A percentile compares a stretch with the other conserved stretches of the same genome.
These are phyloP conservation scores for Gigaspora rosea DNA, from an alignment of 192 early-diverging fungal species.

Conservation along the genomic window DNA sequence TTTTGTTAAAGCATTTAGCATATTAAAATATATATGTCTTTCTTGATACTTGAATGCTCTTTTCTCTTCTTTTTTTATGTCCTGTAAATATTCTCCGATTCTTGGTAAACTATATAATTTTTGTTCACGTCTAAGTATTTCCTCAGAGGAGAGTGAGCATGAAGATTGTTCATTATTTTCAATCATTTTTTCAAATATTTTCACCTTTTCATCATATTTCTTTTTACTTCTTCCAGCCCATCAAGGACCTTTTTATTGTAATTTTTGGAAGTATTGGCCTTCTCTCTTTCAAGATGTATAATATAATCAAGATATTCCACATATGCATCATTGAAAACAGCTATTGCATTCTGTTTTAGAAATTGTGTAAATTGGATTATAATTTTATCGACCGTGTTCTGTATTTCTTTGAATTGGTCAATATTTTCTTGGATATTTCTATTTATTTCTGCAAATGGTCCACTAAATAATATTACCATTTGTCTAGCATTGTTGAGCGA, in stretches of 20 bases:
- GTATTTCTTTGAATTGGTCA: slow-evolving; percentile 27
- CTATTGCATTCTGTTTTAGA: no score
- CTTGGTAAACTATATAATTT: slow-evolving; percentile 30
- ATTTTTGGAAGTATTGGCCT: slow-evolving; percentile 22
- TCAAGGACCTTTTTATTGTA: slow-evolving; percentile 25
- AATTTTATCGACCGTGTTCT: no score
- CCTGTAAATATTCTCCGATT: slow-evolving; percentile 32
- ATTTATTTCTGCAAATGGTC: slow-evolving; percentile 36
- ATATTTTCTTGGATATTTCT: slow-evolving; percentile 34
- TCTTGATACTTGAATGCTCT: no score
- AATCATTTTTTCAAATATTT: slow-evolving; percentile 35
- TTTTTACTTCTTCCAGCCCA: slow-evolving; percentile 21
- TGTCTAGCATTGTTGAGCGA: slow-evolving; percentile 35
- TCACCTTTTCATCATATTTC: slow-evolving; percentile 12
- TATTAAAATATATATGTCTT: no score
- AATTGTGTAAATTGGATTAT: no score
- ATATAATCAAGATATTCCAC: no score
- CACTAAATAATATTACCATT: slow-evolving; percentile 29
- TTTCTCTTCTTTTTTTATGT: slow-evolving; percentile 28
- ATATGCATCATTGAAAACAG: no score
- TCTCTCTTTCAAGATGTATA: slow-evolving; percentile 33
- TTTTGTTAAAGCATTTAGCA: no score
- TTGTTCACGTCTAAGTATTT: slow-evolving; percentile 23
- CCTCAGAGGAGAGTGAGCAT: slow-evolving; percentile 16
- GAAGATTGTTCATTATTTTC: slow-evolving; percentile 14